Evolutionary conservation across 2,329 filamentous ascomycete species (phyloP).

Genomic region (Colletotrichum coccodes): DNA sequence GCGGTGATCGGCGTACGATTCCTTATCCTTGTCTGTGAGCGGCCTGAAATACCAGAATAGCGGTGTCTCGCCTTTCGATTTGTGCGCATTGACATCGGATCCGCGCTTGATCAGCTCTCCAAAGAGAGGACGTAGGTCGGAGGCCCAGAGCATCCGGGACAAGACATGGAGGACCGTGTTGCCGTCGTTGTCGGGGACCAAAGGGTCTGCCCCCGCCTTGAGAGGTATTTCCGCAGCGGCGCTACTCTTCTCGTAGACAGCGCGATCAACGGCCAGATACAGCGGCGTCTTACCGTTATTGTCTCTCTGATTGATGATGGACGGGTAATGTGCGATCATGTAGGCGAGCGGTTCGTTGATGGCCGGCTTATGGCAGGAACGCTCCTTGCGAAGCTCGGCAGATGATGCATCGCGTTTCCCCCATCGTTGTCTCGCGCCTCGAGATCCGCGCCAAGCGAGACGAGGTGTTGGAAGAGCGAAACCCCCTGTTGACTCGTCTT

Average conservation of each 20-base stretch:
- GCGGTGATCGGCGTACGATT: too few species aligned
- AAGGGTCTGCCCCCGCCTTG: constrained; percentile 36
- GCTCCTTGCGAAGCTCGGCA: not conserved
- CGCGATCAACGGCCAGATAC: constrained; percentile 21
- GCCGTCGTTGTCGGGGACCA: constrained; percentile 27
- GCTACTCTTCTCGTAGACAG: not conserved
- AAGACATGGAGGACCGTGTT: constrained; percentile 38
- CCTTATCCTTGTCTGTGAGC: not conserved
- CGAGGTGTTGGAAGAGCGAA: constrained; percentile 34
- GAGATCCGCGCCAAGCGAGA: constrained; percentile 38
- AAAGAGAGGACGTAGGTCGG: constrained; percentile 29
- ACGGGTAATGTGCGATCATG: constrained; percentile 14
- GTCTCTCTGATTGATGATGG: constrained; percentile 34
- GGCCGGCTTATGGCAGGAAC: not conserved
- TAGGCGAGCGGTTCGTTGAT: constrained; percentile 9
- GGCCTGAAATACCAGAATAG: constrained; percentile 33
- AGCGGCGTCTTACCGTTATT: constrained; percentile 39
- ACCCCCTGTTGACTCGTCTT: not conserved
- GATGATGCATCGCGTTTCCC: constrained; percentile 37
- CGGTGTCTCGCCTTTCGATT: constrained; percentile 38
- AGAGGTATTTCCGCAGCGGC: constrained; percentile 30
- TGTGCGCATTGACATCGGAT: constrained; percentile 38
- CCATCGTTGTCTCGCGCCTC: constrained; percentile 36
- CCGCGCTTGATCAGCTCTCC: constrained; percentile 29
- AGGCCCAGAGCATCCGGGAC: constrained; percentile 4